Base-by-base conservation (phyloP, 2,329 filamentous ascomycete genomes). In the Raffaelea arxii region DNA sequence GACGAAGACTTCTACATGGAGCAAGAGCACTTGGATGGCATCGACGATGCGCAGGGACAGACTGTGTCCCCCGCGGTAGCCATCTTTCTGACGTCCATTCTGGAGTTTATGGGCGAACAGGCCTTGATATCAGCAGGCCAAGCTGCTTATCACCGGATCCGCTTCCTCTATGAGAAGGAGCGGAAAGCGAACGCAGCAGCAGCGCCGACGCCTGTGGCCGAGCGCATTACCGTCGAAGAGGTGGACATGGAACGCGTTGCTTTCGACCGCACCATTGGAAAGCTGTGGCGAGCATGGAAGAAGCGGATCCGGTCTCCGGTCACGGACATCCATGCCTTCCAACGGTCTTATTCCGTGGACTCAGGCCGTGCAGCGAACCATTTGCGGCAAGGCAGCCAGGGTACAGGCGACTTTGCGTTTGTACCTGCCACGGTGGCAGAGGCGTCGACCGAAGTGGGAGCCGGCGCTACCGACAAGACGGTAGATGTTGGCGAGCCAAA, bases 211-310 rank as follows among this genome's bases (percentile, higher is more conserved):
- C 71, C 75, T 23, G 59, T 74, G 42, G 71, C 76, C 36, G 80
- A 86, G 51, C 78, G 80, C 16, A 74, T 94, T 45, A 71, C 90
- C n/a, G 82, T 98, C 23, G 86, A 94, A 57, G 91, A 97, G 57
- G 69, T 80, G 46, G 92, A 98, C 60, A 87, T 96, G 74, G 92
- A 97, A 60, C 87, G 90, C 55, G 78, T 97, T 53, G 91, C 91
- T 7, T 72, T 97, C 50, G 94, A 95, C 59, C 78, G 89, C 48
- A 90, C 87, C 3, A 70, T 98, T 2, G 92, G 92, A 19, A 76
- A 90, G 42, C 71, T 97, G 38, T 98, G 92, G 92, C 80, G 92
- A 56, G 85, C 86, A 23, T 98, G 92, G 92, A 88, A 92, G 66
- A 95, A 95, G 68, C 79, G 84, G 51, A 74, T 86, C 55, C 78